Percentiles rank a stretch among this genome's conserved stretches.
phyloP scores from a whole-genome alignment of 192 early-diverging fungal genomes.

The Podila epigama region DNA sequence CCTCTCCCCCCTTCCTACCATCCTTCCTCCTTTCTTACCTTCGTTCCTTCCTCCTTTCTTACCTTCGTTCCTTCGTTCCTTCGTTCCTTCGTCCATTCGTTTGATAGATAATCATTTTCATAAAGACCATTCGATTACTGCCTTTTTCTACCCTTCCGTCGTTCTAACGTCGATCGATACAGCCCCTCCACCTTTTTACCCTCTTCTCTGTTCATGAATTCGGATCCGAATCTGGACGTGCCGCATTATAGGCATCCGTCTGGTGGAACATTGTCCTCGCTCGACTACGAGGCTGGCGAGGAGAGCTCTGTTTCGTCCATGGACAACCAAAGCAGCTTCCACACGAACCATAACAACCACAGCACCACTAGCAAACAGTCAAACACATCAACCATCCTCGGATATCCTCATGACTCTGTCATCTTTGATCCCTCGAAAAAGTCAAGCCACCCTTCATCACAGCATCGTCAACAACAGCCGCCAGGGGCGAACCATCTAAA shows the following conservation, averaged over 20 bases:
- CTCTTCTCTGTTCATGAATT: slow-evolving; percentile 23
- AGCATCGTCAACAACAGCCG: not conserved
- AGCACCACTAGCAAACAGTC: slow-evolving; percentile 11
- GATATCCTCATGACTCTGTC: slow-evolving; percentile 15
- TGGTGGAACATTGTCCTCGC: slow-evolving; percentile 29
- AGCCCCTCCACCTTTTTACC: too few species aligned
- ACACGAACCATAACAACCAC: slow-evolving; percentile 6
- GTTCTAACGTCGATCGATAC: too few species aligned
- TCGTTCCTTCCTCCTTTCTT: not conserved
- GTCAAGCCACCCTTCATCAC: slow-evolving; percentile 4
- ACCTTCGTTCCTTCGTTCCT: too few species aligned
- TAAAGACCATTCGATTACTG: too few species aligned
- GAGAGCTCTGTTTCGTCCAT: slow-evolving; percentile 35
- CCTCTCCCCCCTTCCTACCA: not conserved
- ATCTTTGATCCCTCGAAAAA: slow-evolving; percentile 1
- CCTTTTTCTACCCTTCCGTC: too few species aligned
- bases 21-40: not conserved
- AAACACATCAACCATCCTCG: slow-evolving; percentile 12
- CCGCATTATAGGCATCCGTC: slow-evolving; percentile 34
- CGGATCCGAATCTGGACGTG: slow-evolving; percentile 26
- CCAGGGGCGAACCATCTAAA: slow-evolving; percentile 11
- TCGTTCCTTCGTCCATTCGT: too few species aligned
- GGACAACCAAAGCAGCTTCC: slow-evolving; percentile 19
- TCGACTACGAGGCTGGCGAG: slow-evolving; percentile 34
- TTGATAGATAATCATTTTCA: too few species aligned